A percentile compares a stretch with the other conserved stretches of the same genome.
phyloP scores from a whole-genome alignment of 768 basidiomycete species.

The Mrakia frigida region DNA sequence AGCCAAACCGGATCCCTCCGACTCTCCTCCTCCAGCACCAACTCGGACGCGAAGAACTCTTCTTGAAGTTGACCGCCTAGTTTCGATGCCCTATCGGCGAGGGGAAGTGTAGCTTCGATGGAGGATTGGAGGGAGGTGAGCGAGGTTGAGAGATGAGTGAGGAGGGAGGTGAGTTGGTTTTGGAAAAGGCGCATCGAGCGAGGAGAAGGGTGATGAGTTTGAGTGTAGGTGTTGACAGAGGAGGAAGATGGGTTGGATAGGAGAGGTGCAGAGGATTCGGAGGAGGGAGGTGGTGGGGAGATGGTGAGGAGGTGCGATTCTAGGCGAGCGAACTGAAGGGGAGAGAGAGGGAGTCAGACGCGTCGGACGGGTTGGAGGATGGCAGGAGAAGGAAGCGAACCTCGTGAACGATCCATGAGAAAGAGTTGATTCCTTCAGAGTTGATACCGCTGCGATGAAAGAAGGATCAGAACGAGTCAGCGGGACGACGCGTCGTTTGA shows the following conservation, averaged over 20 bases:
- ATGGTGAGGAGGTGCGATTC: constrained; percentile 3
- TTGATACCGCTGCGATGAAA: neutral
- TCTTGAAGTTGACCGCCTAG: constrained; percentile 32
- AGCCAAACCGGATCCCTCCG: constrained; percentile 35
- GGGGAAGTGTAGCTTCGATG: constrained; percentile 37
- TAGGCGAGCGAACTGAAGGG: neutral
- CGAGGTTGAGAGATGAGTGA: constrained; percentile 33
- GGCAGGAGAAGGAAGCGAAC: neutral
- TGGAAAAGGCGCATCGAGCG: neutral
- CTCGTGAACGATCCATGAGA: constrained; percentile 36
- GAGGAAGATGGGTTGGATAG: neutral
- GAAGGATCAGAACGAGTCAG: neutral
- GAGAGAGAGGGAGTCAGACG: neutral
- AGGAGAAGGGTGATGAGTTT: neutral
- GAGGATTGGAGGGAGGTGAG: constrained; percentile 35
- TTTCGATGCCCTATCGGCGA: constrained; percentile 35
- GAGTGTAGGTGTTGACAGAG: neutral
- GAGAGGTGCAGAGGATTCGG: neutral
- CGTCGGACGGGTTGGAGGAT: neutral
- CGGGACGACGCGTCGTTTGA: neutral
- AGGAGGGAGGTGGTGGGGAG: neutral
- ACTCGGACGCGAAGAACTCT: constrained; percentile 27
- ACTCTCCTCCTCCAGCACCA: neutral
- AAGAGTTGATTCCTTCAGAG: constrained; percentile 37
- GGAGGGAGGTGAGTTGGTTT: constrained; percentile 35